Percentiles rank a stretch among this genome's conserved stretches.
These are phyloP conservation scores for Linum tenue DNA, from an alignment of 345 rosid genomes.

Conservation along the genomic window DNA sequence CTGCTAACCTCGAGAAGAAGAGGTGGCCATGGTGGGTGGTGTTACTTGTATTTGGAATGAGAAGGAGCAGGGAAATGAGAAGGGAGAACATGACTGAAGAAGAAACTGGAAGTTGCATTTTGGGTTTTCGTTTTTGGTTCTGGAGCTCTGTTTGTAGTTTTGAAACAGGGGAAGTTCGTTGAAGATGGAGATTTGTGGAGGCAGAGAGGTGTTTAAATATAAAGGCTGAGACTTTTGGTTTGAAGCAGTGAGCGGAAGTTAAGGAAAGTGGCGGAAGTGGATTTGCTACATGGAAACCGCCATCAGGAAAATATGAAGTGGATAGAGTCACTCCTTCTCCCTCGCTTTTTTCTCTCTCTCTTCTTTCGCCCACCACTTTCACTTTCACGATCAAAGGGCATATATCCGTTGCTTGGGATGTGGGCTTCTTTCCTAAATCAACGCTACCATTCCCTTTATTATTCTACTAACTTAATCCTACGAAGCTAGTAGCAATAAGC, in stretches of 20 bases:
- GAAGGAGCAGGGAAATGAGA: slow-evolving; percentile 22
- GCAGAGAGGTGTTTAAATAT: slow-evolving; percentile 4
- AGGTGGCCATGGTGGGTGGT: background rate
- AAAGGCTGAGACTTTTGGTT: slow-evolving; percentile 10
- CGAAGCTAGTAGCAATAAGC: background rate
- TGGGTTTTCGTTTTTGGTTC: background rate
- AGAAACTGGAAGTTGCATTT: slow-evolving; percentile 22
- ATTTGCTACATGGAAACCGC: background rate
- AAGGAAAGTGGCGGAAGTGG: background rate
- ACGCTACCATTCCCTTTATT: background rate
- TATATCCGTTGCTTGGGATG: slow-evolving; percentile 50
- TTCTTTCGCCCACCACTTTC: slow-evolving; percentile 15
- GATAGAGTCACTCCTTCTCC: slow-evolving; percentile 1
- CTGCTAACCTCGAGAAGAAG: background rate
- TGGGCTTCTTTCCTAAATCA: slow-evolving; percentile 16
- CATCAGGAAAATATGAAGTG: background rate
- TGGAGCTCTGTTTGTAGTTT: background rate
- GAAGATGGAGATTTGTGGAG: background rate
- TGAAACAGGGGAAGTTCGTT: background rate
- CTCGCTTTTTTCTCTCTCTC: slow-evolving; percentile 7
- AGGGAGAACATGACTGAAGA: slow-evolving; percentile 19
- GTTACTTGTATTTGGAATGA: slow-evolving; percentile 26
- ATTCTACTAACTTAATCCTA: background rate
- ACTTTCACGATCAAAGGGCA: slow-evolving; percentile 26
- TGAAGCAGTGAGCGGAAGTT: background rate